Percentiles rank a stretch among this genome's conserved stretches.
Conservation (phyloP, 805 yeast species). For the Kuraishia piskuri region DNA sequence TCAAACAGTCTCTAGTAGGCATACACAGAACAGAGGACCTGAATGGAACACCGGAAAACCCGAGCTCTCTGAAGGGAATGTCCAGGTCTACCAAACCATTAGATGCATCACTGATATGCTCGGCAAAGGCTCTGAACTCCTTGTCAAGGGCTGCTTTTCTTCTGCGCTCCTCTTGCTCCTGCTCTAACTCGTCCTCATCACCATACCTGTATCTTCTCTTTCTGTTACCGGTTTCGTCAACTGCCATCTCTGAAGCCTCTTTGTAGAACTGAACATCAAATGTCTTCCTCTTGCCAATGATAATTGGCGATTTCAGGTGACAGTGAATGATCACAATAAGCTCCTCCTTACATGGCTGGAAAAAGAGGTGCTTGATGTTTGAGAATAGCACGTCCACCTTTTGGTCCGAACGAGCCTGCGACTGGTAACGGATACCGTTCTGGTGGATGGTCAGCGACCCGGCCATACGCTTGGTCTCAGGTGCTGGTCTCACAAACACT, state of each 20-base stretch:
- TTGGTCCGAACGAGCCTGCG: conserved; percentile 77
- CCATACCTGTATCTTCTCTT: conserved; percentile 84
- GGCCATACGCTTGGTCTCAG: conserved; percentile 93
- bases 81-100: conserved; percentile 82
- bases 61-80: conserved; percentile 90
- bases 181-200: conserved; percentile 96
- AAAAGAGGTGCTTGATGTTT: conserved; percentile 87
- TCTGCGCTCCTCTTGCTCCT: conserved; percentile 96
- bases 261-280: conserved; percentile 93
- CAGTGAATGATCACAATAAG: conserved; percentile 86
- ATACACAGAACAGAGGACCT: conserved; percentile 90
- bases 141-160: conserved; percentile 85
- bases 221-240: conserved; percentile 95
- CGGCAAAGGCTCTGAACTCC: conserved; percentile 85
- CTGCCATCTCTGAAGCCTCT: conserved; percentile 92
- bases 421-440: conserved; percentile 91
- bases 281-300: conserved; percentile 93
- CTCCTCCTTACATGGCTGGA: conserved; percentile 95
- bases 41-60: conserved; percentile 96
- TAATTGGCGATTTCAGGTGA: conserved; percentile 85
- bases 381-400: conserved; percentile 81
- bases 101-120: conserved; percentile 82
- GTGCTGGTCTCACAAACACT: conserved; percentile 89
- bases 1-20: conserved; percentile 95
- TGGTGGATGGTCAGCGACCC: conserved; percentile 89